phyloP scores from a whole-genome alignment of 148 eudicot species.

The Spergularia marina region DNA sequence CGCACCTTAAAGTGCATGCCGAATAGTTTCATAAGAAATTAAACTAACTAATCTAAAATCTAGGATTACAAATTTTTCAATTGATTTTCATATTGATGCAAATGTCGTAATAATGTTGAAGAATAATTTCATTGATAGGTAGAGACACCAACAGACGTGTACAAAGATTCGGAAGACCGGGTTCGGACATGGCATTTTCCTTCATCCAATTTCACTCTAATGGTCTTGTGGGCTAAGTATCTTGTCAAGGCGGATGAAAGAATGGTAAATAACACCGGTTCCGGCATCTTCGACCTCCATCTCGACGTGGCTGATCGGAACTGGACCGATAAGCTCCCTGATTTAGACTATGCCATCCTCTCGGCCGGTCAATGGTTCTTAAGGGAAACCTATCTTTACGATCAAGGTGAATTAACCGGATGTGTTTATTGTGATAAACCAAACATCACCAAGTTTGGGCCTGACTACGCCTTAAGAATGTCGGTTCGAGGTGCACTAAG shows the following conservation, averaged over 20 bases:
- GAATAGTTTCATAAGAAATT: no score
- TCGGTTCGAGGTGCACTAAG: slow-evolving; percentile 40
- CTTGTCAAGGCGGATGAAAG: slow-evolving; percentile 38
- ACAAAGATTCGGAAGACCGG: slow-evolving; percentile 48
- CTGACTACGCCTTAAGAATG: slow-evolving; percentile 36
- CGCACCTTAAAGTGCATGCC: no score
- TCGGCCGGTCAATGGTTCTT: slow-evolving; percentile 68
- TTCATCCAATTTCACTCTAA: slow-evolving; percentile 50
- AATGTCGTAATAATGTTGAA: no score
- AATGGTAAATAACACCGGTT: slow-evolving; percentile 38
- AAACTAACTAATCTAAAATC: no score
- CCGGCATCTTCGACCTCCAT: slow-evolving; percentile 47
- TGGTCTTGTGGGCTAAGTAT: slow-evolving; percentile 52
- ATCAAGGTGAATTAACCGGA: slow-evolving; percentile 35
- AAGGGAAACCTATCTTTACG: slow-evolving; percentile 42
- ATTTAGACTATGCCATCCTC: slow-evolving; percentile 46
- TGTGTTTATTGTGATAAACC: slow-evolving; percentile 58
- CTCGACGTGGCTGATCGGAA: slow-evolving; percentile 41
- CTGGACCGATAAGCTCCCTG: slow-evolving; percentile 44
- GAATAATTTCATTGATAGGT: slow-evolving; percentile 27
- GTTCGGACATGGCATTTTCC: slow-evolving; percentile 57
- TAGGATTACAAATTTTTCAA: no score
- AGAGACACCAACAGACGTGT: slow-evolving; percentile 41
- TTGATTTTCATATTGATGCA: no score
- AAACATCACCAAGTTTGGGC: slow-evolving; percentile 35